phyloP scores from a whole-genome alignment of 1,284 basidiomycete genomes.

The Ceraceosorus guamensis region DNA sequence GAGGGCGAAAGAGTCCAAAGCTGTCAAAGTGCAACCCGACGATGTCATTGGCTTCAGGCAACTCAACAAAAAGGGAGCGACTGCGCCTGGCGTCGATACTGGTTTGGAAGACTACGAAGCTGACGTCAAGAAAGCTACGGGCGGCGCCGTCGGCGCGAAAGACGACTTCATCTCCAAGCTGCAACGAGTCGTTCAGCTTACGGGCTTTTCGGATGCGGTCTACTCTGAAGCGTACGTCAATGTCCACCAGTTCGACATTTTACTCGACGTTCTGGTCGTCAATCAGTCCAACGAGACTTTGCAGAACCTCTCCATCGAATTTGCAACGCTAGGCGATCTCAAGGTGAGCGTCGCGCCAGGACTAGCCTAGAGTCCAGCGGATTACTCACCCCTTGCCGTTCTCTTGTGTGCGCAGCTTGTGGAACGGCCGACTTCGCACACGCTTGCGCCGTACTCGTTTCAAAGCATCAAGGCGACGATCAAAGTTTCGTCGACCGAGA shows the following conservation, averaged over 20 bases:
- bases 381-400: too few species aligned
- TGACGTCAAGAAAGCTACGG: conserved; percentile 85
- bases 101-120: conserved; percentile 64
- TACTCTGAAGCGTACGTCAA: conserved; percentile 98
- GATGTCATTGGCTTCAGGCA: conserved; percentile 87
- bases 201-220: conserved; percentile 95
- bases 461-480: conserved; percentile 98
- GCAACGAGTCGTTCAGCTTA: conserved; percentile 88
- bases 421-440: conserved; percentile 85
- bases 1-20: conserved; percentile 68
- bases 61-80: conserved; percentile 84
- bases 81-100: conserved; percentile 47
- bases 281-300: conserved; percentile 92
- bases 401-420: too few species aligned
- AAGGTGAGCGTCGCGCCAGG: too few species aligned
- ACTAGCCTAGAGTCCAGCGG: too few species aligned
- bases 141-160: conserved; percentile 64
- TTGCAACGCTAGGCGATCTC: conserved; percentile 92
- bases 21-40: conserved; percentile 75
- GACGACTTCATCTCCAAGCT: conserved; percentile 97
- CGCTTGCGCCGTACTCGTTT: conserved; percentile 91
- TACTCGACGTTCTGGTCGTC: conserved; percentile 85
- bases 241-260: conserved; percentile 95
- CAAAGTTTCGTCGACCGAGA: conserved; percentile 79
- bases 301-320: conserved; percentile 94